Percentiles rank a stretch among this genome's conserved stretches.
Evolutionary conservation across 73 alveolate genomes (phyloP).

Genomic region (Tetrahymena elliotti): DNA sequence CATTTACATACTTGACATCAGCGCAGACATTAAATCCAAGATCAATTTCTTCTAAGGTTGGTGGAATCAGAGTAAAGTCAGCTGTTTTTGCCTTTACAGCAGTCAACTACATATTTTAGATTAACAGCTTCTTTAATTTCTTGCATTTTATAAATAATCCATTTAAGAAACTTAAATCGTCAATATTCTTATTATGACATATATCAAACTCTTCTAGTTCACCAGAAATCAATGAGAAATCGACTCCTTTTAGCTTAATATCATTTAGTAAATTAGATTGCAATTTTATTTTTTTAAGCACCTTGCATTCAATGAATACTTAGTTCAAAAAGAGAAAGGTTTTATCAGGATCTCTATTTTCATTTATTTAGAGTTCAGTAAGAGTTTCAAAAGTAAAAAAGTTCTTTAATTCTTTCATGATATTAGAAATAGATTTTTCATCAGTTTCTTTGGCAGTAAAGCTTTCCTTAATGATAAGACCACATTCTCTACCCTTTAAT

Average conservation of each 20-base stretch:
- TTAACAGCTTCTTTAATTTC: background rate
- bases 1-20: background rate
- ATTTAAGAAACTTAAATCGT: background rate
- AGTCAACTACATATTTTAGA: background rate
- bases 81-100: background rate
- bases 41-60: background rate
- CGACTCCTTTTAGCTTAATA: background rate
- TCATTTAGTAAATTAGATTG: background rate
- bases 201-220: background rate
- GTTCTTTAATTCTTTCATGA: background rate
- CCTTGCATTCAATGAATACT: background rate
- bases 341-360: background rate
- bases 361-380: background rate
- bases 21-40: background rate
- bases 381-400: background rate
- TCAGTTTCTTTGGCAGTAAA: background rate
- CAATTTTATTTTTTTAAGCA: background rate
- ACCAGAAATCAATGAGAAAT: background rate
- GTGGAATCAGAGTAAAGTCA: background rate
- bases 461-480: background rate
- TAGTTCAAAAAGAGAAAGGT: background rate
- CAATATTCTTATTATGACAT: background rate
- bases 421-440: background rate
- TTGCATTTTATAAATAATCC: background rate
- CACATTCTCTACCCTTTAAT: background rate